Evolutionary conservation across 257 asterid genomes (phyloP), one percentile per base, ranked within the genome.

Genomic region (Fraxinus quadrangulata): DNA sequence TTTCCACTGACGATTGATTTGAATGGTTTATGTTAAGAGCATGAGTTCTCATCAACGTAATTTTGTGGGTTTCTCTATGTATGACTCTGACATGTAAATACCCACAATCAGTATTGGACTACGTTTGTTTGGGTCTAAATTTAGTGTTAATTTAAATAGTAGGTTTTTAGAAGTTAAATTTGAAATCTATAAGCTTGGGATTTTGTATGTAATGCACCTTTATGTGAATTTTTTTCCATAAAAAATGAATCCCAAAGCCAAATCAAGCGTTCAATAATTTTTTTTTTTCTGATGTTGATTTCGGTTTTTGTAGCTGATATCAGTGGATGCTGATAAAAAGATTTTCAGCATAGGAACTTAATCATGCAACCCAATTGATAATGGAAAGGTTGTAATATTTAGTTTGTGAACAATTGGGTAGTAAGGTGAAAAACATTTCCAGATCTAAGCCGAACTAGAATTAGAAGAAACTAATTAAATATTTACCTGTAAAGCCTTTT

Each of bases 401-500:
- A 56, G 26, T n/a, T 56, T 23, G 67, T 59, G 67, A 59, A 59
- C 2, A 3, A 59, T n/a, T n/a, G 26, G 67, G 67, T 59, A 7
- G 13, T 31, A n/a, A 23, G 30, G 31, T 21, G 67, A 59, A 31
- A 31, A 31, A 31, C 5, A 31, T 3, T 31, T 31, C 5, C 34
- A 31, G 5, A 31, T 31, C 34, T 31, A 31, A 30, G 5, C 5
- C 34, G 5, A 31, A 31, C 4, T 31, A 3, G 34, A 31, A 31
- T 31, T 31, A 3, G 3, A 5, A 31, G 47, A 40, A 40, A 40
- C 47, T 9, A 40, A 40, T 1, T 40, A 75, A 42, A 42, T 28
- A 40, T 0, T 67, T 61, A 89, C 98, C 96, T 95, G 98, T 74
- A 95, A 85, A 54, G 98, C 97, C 76, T 89, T 88, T 85, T 92